phyloP scores from a whole-genome alignment of 352 stramenopile genomes.

The Phytophthora quininea region DNA sequence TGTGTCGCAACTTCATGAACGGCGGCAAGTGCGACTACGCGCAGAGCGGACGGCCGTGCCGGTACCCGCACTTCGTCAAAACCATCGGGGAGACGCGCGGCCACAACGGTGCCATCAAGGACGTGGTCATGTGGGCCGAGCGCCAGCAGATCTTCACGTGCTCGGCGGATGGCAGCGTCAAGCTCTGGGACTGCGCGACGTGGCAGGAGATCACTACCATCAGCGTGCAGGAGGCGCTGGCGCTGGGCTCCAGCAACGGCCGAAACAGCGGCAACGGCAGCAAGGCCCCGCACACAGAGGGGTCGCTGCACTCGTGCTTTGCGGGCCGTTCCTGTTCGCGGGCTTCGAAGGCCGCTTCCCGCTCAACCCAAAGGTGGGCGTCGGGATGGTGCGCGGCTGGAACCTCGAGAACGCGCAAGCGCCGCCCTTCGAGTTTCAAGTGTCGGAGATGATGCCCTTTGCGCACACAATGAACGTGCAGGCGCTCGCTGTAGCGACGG shows the following conservation, averaged over 20 bases:
- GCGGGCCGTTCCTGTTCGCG: conserved; percentile 80
- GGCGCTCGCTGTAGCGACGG: conserved; percentile 74
- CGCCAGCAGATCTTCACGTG: conserved; percentile 84
- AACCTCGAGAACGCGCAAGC: conserved; percentile 78
- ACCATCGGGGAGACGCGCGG: conserved; percentile 83
- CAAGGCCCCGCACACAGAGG: conserved; percentile 45
- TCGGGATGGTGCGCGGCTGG: conserved; percentile 84
- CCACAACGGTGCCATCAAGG: conserved; percentile 75
- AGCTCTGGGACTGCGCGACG: conserved; percentile 84
- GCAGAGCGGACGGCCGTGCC: conserved; percentile 54
- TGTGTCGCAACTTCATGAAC: conserved; percentile 71
- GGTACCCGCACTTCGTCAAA: conserved; percentile 84
- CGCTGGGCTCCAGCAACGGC: conserved; percentile 14
- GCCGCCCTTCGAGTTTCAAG: conserved; percentile 67
- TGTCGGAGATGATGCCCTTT: conserved; percentile 72
- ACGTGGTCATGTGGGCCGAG: conserved; percentile 77
- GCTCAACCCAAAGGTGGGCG: conserved; percentile 53
- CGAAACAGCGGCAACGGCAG: conserved; percentile 21
- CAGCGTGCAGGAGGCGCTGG: conserved; percentile 44
- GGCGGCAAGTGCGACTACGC: conserved; percentile 72
- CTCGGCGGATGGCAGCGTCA: conserved; percentile 69
- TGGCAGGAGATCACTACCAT: conserved; percentile 86
- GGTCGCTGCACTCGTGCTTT: conserved; percentile 74
- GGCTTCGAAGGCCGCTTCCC: conserved; percentile 78
- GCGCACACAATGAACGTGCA: conserved; percentile 79